These are phyloP conservation scores for Ilex paraguariensis DNA, from an alignment of 305 asterid species.

Conservation along the genomic window DNA sequence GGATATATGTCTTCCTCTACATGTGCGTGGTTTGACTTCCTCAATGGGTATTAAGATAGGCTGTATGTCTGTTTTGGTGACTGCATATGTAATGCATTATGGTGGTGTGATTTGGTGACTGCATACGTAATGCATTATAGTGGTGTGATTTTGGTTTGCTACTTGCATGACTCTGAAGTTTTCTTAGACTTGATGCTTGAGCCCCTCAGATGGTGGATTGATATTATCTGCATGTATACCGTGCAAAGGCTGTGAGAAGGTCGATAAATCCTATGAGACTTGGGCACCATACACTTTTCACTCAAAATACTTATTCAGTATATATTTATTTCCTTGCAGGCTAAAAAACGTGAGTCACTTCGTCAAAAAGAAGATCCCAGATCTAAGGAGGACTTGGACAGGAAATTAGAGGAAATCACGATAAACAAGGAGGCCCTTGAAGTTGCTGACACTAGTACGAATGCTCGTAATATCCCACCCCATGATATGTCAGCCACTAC, in stretches of 20 bases:
- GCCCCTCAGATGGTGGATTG: neutral
- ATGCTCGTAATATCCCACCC: slow-evolving; percentile 62
- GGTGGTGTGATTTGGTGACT: too few relatives aligned
- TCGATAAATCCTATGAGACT: neutral
- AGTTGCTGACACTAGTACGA: slow-evolving; percentile 21
- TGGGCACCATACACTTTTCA: neutral
- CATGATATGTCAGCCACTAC: slow-evolving; percentile 58
- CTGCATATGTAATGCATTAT: too few relatives aligned
- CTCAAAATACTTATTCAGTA: neutral
- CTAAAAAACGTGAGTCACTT: slow-evolving; percentile 34
- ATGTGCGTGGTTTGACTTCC: neutral
- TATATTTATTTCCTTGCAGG: slow-evolving; percentile 30
- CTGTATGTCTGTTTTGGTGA: too few relatives aligned
- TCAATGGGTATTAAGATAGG: neutral
- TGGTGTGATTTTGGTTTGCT: neutral
- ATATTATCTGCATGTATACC: neutral
- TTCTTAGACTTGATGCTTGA: neutral
- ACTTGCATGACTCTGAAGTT: neutral
- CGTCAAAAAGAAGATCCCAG: slow-evolving; percentile 43
- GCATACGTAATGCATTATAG: too few relatives aligned
- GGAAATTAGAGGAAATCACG: slow-evolving; percentile 30
- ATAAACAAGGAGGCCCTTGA: slow-evolving; percentile 57
- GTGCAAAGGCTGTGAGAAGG: too few relatives aligned
- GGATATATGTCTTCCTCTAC: neutral
- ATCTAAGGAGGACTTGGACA: slow-evolving; percentile 33